Evolutionary conservation across 1,284 basidiomycete genomes (phyloP).

Genomic region (Ustilago sp.): DNA sequence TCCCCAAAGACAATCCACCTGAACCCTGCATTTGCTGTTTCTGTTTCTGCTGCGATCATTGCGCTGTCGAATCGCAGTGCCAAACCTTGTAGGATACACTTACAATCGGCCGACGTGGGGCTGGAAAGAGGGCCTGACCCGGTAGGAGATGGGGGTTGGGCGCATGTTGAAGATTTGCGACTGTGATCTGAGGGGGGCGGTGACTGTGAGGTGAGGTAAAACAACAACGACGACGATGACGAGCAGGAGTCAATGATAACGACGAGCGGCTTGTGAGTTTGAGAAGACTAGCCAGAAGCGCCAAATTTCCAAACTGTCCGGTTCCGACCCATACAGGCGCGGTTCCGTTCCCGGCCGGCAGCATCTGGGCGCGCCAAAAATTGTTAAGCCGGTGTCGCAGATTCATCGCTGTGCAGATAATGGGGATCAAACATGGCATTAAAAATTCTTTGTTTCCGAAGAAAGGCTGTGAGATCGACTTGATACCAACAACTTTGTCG

Average conservation of each 20-base stretch:
- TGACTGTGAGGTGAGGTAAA: slow-evolving; percentile 8
- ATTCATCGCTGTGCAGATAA: background rate
- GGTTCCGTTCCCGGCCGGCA: slow-evolving; percentile 26
- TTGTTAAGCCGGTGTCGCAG: slow-evolving; percentile 5
- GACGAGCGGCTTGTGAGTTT: slow-evolving; percentile 3
- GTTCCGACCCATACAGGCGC: slow-evolving; percentile 28
- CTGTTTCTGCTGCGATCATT: background rate
- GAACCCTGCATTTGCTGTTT: background rate
- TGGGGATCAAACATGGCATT: background rate
- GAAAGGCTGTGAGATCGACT: background rate
- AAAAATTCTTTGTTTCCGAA: background rate
- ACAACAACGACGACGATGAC: slow-evolving; percentile 5
- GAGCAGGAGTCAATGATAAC: slow-evolving; percentile 2
- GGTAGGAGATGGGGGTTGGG: slow-evolving; percentile 40
- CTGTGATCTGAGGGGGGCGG: background rate
- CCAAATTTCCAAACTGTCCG: slow-evolving; percentile 35
- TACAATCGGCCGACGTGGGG: slow-evolving; percentile 61
- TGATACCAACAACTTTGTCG: background rate
- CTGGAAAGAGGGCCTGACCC: slow-evolving; percentile 60
- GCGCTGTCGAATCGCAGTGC: background rate
- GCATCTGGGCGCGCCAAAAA: background rate
- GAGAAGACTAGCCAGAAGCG: slow-evolving; percentile 21
- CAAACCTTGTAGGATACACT: slow-evolving; percentile 24
- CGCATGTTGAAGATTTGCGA: slow-evolving; percentile 29
- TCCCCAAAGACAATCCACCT: too few relatives aligned